A percentile compares a stretch with the other conserved stretches of the same genome.
phyloP scores from a whole-genome alignment of 768 basidiomycete species.

The Phallus indusiatus region DNA sequence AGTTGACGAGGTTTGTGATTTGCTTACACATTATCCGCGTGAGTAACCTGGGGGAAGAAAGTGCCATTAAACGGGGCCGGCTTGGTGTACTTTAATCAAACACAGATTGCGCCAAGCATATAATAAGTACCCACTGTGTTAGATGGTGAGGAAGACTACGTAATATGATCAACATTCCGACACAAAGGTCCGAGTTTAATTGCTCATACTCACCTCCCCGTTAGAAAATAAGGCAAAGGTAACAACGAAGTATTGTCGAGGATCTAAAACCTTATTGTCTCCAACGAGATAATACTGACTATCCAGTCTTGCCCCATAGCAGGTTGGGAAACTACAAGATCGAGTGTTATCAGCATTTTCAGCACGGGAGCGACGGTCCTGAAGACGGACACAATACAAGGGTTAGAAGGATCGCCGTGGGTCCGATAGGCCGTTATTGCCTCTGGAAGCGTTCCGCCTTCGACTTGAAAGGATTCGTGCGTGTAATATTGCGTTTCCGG shows the following conservation, averaged over 20 bases:
- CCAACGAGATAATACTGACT: slow-evolving; percentile 44
- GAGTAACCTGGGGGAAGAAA: not conserved
- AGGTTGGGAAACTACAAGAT: slow-evolving; percentile 21
- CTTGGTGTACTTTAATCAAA: not conserved
- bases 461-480: slow-evolving; percentile 45
- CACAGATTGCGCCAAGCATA: not conserved
- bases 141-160: not conserved
- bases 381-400: slow-evolving; percentile 44
- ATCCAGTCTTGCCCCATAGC: slow-evolving; percentile 44
- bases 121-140: not conserved
- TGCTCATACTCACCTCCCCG: not conserved
- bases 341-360: not conserved
- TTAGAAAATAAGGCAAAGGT: not conserved
- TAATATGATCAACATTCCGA: not conserved
- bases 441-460: slow-evolving; percentile 44
- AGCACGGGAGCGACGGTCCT: not conserved
- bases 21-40: not conserved
- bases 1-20: not conserved
- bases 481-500: slow-evolving; percentile 34
- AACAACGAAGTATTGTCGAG: not conserved
- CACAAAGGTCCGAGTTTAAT: not conserved
- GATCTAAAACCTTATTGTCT: slow-evolving; percentile 20
- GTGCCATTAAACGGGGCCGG: not conserved
- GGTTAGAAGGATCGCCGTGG: slow-evolving; percentile 40
- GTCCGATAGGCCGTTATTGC: slow-evolving; percentile 49